Base-by-base conservation (phyloP, 345 rosid genomes). In the Aquilaria yunnanensis region DNA sequence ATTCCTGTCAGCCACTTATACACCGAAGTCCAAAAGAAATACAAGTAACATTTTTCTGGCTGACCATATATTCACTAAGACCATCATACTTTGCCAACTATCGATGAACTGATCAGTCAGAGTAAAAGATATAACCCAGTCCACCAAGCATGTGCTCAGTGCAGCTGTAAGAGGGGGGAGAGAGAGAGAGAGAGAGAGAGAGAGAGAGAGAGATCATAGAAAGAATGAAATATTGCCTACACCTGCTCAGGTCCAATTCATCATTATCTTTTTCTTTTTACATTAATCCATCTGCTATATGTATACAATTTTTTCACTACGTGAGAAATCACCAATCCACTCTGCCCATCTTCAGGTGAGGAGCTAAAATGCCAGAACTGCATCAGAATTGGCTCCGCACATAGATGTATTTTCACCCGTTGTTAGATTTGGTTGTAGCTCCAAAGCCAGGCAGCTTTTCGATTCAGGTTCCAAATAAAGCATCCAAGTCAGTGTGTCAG, bases 211-310 rank as follows among this genome's bases (percentile, higher is more conserved):
- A 67, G 16, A 52, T 60, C 23, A 23, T 23, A 64, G 47, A 79
- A 75, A 73, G 72, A 79, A 77, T 73, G 51, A 77, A 70, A 59
- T 68, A 63, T 70, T 70, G 60, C 67, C 78, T 71, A 70, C 57
- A 73, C 48, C 60, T 75, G 60, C 70, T 50, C 63, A 62, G 57
- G 51, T 55, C 33, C 33, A 29, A 4, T 31, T 60, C n/a, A 14
- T 46, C 51, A 62, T 51, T 59, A 51, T 46, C 32, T 32, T 56
- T 48, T 37, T 23, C 47, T 50, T 70, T 74, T 73, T 65, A 73
- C 79, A 70, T 23, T 32, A 66, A 51, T 67, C 62, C 74, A 60
- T 67, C 14, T 14, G 23, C 68, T 66, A 55, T 66, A 55, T 59
- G 70, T 65, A 56, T 75, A 67, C 47, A 58, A 30, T 66, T 65